Conservation (phyloP, 2,329 filamentous ascomycete genomes). For the Zarea fungicola region DNA sequence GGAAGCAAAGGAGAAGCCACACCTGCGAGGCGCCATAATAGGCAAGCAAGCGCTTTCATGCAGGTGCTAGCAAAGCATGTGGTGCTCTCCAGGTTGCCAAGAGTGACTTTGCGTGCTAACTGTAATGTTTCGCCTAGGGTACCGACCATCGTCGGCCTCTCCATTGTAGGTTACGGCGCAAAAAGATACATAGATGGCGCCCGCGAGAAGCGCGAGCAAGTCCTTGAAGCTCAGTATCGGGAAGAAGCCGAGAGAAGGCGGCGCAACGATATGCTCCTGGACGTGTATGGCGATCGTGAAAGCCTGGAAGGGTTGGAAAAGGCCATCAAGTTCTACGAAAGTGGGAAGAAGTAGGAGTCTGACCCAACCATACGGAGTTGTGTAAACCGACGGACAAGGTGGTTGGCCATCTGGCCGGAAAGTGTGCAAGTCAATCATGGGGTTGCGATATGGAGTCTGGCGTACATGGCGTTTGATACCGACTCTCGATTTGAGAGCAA, state of each 20-base stretch:
- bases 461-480: too few species aligned
- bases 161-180: slow-evolving; percentile 30
- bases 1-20: neutral
- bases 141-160: slow-evolving; percentile 27
- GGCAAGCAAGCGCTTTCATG: neutral
- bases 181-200: slow-evolving; percentile 28
- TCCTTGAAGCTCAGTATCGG: slow-evolving; percentile 28
- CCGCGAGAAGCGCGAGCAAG: slow-evolving; percentile 22
- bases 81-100: too few species aligned
- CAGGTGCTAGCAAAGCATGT: neutral
- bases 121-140: slow-evolving; percentile 20
- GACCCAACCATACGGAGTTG: too few species aligned
- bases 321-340: slow-evolving; percentile 43
- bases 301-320: slow-evolving; percentile 44
- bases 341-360: slow-evolving; percentile 10
- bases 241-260: slow-evolving; percentile 30
- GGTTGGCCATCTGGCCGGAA: too few species aligned
- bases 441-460: too few species aligned
- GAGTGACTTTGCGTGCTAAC: too few species aligned
- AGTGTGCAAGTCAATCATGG: too few species aligned
- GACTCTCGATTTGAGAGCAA: too few species aligned
- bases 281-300: slow-evolving; percentile 46
- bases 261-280: slow-evolving; percentile 39
- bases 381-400: too few species aligned
- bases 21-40: neutral